Evolutionary conservation across 2,329 filamentous ascomycete genomes (phyloP).

Genomic region (Arachnomyces sp.): DNA sequence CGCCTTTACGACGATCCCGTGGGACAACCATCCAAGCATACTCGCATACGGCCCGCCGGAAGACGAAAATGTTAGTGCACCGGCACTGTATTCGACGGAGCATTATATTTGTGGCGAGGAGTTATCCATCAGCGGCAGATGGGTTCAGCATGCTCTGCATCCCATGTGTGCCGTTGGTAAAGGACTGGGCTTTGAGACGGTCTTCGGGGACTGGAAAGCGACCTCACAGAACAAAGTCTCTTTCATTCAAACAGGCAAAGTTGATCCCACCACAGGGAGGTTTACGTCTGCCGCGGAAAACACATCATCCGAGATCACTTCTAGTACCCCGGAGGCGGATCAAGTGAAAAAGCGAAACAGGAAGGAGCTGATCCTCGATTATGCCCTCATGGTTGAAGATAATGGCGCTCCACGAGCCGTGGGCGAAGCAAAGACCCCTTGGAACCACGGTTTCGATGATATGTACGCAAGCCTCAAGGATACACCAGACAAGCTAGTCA

Average conservation of each 20-base stretch:
- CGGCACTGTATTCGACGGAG: conserved; percentile 2
- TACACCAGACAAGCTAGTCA: not conserved
- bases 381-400: conserved; percentile 4
- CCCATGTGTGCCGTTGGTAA: conserved; percentile 8
- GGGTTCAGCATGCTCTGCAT: conserved; percentile 6
- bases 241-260: conserved; percentile 3
- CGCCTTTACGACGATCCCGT: too few relatives aligned
- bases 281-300: not conserved
- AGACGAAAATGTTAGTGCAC: too few relatives aligned
- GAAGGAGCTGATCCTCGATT: conserved; percentile 6
- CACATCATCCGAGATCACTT: too few relatives aligned
- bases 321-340: not conserved
- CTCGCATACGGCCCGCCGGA: too few relatives aligned
- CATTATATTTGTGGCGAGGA: conserved; percentile 11
- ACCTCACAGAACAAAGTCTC: conserved; percentile 1
- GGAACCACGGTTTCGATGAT: conserved; percentile 6
- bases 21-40: too few relatives aligned
- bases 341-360: conserved; percentile 2
- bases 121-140: conserved; percentile 7
- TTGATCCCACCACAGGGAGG: not conserved
- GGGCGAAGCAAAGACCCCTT: conserved; percentile 8
- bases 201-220: conserved; percentile 11
- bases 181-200: not conserved
- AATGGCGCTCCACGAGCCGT: not conserved
- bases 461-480: not conserved